Conservation (phyloP, 306 rosid species). For the Fagus crenata region DNA sequence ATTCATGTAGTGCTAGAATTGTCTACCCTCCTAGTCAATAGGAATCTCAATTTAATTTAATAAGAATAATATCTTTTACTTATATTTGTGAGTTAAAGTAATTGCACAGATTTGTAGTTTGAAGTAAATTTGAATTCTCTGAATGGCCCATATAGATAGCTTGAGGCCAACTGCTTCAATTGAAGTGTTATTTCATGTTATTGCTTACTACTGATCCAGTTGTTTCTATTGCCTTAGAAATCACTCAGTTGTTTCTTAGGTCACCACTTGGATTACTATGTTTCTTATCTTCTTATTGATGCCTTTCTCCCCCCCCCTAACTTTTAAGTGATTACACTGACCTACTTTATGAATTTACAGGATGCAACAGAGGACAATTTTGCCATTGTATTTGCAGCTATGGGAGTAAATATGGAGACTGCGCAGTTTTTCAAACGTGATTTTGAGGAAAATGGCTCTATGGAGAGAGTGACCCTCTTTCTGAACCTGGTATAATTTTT, state of each 20-base stretch:
- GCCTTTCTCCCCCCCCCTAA: background rate
- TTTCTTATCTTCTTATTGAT: background rate
- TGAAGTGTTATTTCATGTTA: slow-evolving; percentile 11
- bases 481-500: slow-evolving; percentile 74
- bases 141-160: slow-evolving; percentile 2
- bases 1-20: background rate
- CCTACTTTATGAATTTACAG: slow-evolving; percentile 48
- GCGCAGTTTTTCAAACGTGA: slow-evolving; percentile 99
- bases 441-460: slow-evolving; percentile 99
- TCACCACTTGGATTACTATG: background rate
- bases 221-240: slow-evolving; percentile 14
- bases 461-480: slow-evolving; percentile 99
- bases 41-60: too few relatives aligned
- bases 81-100: background rate
- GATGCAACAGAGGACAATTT: slow-evolving; percentile 83
- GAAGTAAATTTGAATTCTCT: background rate
- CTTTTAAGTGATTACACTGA: slow-evolving; percentile 21
- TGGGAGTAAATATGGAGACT: slow-evolving; percentile 99
- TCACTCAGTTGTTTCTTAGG: background rate
- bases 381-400: slow-evolving; percentile 99
- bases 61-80: background rate
- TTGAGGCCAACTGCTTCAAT: background rate
- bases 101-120: background rate
- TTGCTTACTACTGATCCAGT: slow-evolving; percentile 14
- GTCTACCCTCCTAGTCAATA: background rate